These are phyloP conservation scores for Podospora conica DNA, from an alignment of 495 filamentous ascomycete species.

Conservation along the genomic window DNA sequence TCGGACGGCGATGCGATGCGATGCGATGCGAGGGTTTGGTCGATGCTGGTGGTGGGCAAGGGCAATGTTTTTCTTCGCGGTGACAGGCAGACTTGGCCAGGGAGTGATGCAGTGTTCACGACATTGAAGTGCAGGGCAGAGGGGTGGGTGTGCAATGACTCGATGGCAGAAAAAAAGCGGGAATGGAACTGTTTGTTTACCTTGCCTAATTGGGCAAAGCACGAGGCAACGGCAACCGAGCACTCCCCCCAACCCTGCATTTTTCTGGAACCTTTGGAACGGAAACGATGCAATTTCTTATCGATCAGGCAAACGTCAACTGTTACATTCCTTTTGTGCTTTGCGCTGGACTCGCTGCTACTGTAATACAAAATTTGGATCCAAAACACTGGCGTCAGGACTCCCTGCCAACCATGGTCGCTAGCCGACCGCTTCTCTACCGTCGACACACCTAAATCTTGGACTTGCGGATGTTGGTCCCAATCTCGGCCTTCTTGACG, in stretches of 20 bases:
- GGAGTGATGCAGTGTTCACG: not conserved
- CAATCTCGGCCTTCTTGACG: conserved; percentile 43
- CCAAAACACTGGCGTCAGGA: too few species aligned
- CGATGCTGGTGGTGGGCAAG: not conserved
- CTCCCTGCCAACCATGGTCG: too few species aligned
- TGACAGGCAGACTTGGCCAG: not conserved
- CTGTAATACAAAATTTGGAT: too few species aligned
- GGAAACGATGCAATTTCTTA: not conserved
- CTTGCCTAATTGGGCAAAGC: not conserved
- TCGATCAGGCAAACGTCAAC: not conserved
- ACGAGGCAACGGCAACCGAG: not conserved
- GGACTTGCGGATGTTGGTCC: conserved; percentile 43
- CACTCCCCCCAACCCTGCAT: not conserved
- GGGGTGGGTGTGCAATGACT: conserved; percentile 1
- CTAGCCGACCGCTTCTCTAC: too few species aligned
- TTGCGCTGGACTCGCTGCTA: too few species aligned
- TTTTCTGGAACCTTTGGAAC: not conserved
- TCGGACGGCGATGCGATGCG: conserved; percentile 3
- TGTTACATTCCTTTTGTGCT: too few species aligned
- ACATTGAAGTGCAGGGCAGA: conserved; percentile 2
- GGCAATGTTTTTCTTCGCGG: not conserved
- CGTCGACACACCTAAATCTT: conserved; percentile 33
- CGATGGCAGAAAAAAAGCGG: not conserved
- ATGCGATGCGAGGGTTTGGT: not conserved
- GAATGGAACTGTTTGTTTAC: not conserved